Evolutionary conservation across 306 rosid genomes (phyloP), one percentile per base, ranked within the genome.

Genomic region (Citrullus colocynthis): DNA sequence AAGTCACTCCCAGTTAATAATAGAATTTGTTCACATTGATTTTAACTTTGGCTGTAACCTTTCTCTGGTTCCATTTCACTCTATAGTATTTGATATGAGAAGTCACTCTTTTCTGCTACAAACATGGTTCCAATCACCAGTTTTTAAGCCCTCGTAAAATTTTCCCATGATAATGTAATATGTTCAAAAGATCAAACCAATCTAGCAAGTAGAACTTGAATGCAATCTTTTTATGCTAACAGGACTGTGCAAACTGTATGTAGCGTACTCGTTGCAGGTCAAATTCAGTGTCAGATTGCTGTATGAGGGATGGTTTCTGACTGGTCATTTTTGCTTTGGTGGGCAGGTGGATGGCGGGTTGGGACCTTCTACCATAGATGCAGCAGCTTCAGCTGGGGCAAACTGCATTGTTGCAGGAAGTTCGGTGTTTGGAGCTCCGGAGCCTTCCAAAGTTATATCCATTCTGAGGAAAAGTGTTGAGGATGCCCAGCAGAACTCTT

Each of bases 381-480:
- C 16, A 13, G 97, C 99, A 9, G 96, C 97, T 66, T 80, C 90
- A 18, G 97, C 97, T 0, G 97, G 97, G 72, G 97, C 97, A 45
- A 92, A 95, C 79, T 95, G 97, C 86, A 92, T 95, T 65, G 99
- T 95, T 56, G 97, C 97, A 18, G 97, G 99, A 82, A 95, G 97
- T 82, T 95, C 99, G 14, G 97, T 95, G 80, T 92, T 95, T 76
- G 97, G 99, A 82, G 93, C 96, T 79, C 78, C 97, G 6, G 92
- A 92, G 60, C 99, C 99, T 57, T 89, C 83, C 60, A 75, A 87
- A 65, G 97, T 92, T 45, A 92, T 92, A 78, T 90, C 97, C 82
- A 81, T 89, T 34, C 45, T 95, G 88, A 84, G 90, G 83, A 85
- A 82, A 65, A 87, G 86, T 76, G 89, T 95, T 11, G 90, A 90